Conservation (phyloP, 1,284 basidiomycete species). For the Chalciporus sp. region DNA sequence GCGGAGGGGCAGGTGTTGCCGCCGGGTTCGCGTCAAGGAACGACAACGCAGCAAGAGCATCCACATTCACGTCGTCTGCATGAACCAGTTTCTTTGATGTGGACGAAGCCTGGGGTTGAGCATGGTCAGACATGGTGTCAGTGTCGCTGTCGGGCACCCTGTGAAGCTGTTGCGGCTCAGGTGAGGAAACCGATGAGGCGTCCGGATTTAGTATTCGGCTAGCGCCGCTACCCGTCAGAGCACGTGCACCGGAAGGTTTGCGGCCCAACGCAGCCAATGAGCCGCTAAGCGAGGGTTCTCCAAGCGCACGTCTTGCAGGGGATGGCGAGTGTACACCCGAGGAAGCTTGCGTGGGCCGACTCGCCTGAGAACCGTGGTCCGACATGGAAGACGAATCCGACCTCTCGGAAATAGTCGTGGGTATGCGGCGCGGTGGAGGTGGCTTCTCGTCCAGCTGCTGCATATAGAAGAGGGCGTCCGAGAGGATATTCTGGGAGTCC, state of each 20-base stretch:
- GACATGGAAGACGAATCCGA: constrained; percentile 36
- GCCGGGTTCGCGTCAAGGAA: constrained; percentile 59
- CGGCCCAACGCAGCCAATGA: constrained; percentile 55
- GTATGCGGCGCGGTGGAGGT: constrained; percentile 37
- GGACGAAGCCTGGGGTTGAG: constrained; percentile 6
- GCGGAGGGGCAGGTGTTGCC: constrained; percentile 20
- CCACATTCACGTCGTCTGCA: constrained; percentile 55
- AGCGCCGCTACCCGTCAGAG: constrained; percentile 46
- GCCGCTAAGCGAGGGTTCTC: constrained; percentile 28
- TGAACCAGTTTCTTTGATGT: constrained; percentile 22
- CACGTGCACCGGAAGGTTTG: constrained; percentile 87
- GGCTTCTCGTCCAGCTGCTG: constrained; percentile 51
- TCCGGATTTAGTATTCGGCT: constrained; percentile 39
- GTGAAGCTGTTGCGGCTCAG: constrained; percentile 33
- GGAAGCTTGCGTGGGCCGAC: constrained; percentile 8
- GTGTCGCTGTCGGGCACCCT: constrained; percentile 29
- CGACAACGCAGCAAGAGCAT: constrained; percentile 75
- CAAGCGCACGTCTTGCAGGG: constrained; percentile 38
- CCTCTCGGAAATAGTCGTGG: constrained; percentile 43
- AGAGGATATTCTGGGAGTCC: constrained; percentile 45
- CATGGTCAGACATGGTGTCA: constrained; percentile 32
- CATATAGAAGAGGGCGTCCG: constrained; percentile 71
- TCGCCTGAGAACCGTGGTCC: constrained; percentile 26
- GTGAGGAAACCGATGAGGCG: constrained; percentile 29
- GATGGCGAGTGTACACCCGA: constrained; percentile 21